Evolutionary conservation across 208 protist genomes (phyloP).

Genomic region (Leishmania mexicana): DNA sequence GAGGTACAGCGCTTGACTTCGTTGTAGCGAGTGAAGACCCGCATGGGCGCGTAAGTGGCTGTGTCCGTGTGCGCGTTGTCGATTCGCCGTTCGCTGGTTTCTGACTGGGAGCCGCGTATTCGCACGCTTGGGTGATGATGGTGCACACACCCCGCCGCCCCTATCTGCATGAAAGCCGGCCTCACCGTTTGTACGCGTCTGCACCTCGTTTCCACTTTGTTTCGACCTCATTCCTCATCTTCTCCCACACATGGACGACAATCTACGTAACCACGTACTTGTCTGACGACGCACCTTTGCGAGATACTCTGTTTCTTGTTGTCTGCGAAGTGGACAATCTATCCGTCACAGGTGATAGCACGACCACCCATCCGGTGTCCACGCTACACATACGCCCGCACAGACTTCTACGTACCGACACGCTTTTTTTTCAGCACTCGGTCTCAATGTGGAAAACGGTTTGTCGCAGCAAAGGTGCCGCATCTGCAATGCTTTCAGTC

Average conservation of each 20-base stretch:
- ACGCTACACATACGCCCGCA: neutral
- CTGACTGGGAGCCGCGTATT: neutral
- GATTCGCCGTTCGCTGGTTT: neutral
- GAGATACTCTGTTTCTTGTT: neutral
- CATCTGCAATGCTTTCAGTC: neutral
- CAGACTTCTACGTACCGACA: neutral
- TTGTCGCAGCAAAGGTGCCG: neutral
- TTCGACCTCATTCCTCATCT: neutral
- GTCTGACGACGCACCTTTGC: neutral
- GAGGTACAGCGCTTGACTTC: neutral
- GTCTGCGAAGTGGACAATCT: neutral
- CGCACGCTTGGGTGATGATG: neutral
- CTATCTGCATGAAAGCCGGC: neutral
- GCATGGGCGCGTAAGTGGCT: neutral
- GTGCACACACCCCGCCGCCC: too few species aligned
- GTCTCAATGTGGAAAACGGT: neutral
- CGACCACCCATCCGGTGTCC: neutral
- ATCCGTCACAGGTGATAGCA: neutral
- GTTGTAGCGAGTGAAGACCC: neutral
- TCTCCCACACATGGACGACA: neutral
- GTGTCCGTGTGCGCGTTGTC: neutral
- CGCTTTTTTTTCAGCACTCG: neutral
- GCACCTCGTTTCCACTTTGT: neutral
- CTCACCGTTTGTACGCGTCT: neutral
- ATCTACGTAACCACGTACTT: neutral